A percentile compares a stretch with the other conserved stretches of the same genome.
Conservation (phyloP, 2,329 filamentous ascomycete genomes). For the Neophaeococcomyces mojaviensis region DNA sequence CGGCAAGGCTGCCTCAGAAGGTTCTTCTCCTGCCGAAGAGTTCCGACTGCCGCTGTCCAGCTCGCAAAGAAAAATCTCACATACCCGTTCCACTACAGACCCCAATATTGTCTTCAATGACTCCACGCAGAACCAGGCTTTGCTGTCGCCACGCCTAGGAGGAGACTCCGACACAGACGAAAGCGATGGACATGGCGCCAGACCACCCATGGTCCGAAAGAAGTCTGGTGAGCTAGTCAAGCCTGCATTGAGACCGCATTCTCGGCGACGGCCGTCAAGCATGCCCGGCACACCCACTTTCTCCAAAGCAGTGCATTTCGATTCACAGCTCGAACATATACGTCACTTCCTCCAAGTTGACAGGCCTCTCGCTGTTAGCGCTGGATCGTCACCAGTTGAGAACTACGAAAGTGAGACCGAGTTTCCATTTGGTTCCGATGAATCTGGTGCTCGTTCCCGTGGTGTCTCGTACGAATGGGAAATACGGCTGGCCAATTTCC, state of each 20-base stretch:
- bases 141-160: slow-evolving; percentile 28
- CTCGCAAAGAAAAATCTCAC: slow-evolving; percentile 53
- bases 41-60: slow-evolving; percentile 39
- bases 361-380: slow-evolving; percentile 89
- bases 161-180: slow-evolving; percentile 49
- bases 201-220: slow-evolving; percentile 77
- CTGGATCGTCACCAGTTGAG: slow-evolving; percentile 84
- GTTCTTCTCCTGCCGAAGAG: slow-evolving; percentile 32
- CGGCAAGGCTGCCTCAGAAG: slow-evolving; percentile 19
- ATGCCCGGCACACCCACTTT: slow-evolving; percentile 97
- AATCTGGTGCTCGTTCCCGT: slow-evolving; percentile 35
- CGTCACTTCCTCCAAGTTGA: slow-evolving; percentile 93
- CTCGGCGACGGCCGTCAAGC: slow-evolving; percentile 75
- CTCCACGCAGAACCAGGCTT: slow-evolving; percentile 36
- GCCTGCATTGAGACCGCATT: slow-evolving; percentile 74
- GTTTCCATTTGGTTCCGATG: slow-evolving; percentile 68
- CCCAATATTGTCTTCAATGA: slow-evolving; percentile 42
- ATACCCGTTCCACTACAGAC: slow-evolving; percentile 54
- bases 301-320: slow-evolving; percentile 96
- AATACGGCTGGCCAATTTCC: slow-evolving; percentile 77
- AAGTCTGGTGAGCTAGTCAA: slow-evolving; percentile 96
- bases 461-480: slow-evolving; percentile 71
- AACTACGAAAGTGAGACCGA: slow-evolving; percentile 79
- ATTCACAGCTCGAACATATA: slow-evolving; percentile 91
- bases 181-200: slow-evolving; percentile 50